These are phyloP conservation scores for Curvularia hawaiiensis DNA, from an alignment of 2,329 filamentous ascomycete genomes.

Conservation along the genomic window DNA sequence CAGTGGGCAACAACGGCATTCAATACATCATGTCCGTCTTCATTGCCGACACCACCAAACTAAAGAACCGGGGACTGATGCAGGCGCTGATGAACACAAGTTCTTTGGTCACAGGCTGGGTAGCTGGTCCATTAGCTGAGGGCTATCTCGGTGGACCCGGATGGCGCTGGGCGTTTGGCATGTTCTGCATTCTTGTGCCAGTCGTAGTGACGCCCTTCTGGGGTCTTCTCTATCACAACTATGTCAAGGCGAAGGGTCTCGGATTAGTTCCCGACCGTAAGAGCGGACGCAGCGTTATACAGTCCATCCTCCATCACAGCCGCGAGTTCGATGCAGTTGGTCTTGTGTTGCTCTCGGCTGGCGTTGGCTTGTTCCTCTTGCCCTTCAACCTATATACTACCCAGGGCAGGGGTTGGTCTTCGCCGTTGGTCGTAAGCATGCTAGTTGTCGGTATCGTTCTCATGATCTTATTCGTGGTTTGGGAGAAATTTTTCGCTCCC, in stretches of 20 bases:
- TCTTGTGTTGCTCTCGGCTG: constrained; percentile 62
- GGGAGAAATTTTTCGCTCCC: constrained; percentile 46
- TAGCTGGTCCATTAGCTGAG: constrained; percentile 24
- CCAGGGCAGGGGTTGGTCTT: constrained; percentile 26
- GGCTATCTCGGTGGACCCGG: constrained; percentile 54
- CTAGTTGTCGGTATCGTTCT: constrained; percentile 41
- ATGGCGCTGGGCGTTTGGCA: constrained; percentile 71
- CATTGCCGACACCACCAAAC: constrained; percentile 68
- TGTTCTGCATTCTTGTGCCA: constrained; percentile 67
- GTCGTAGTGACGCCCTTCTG: constrained; percentile 64
- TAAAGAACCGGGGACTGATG: constrained; percentile 67
- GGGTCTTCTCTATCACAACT: constrained; percentile 59
- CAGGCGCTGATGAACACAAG: constrained; percentile 52
- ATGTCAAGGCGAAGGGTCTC: constrained; percentile 61
- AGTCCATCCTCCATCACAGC: constrained; percentile 59
- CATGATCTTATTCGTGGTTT: constrained; percentile 43
- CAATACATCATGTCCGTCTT: constrained; percentile 58
- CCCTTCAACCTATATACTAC: constrained; percentile 61
- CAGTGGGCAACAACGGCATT: constrained; percentile 63
- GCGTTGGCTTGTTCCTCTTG: constrained; percentile 68
- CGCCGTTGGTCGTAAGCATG: constrained; percentile 43
- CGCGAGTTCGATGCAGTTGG: constrained; percentile 68
- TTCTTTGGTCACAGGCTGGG: constrained; percentile 27
- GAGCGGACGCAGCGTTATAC: constrained; percentile 51
- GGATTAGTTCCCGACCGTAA: constrained; percentile 55